Evolutionary conservation across 169 alveolate genomes (phyloP).

Genomic region (Cryptosporidium meleagridis): DNA sequence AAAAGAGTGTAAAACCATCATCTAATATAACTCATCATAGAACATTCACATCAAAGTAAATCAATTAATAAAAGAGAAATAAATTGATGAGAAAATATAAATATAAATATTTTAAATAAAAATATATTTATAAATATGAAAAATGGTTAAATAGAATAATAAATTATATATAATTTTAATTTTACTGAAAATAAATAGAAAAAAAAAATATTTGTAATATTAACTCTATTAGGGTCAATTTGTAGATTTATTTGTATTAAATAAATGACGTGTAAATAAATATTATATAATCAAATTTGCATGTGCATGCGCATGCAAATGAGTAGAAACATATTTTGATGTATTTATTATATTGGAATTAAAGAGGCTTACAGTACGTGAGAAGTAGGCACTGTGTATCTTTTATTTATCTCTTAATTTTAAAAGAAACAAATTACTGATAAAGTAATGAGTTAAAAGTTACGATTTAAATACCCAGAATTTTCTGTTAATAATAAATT

Average conservation of each 20-base stretch:
- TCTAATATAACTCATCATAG: slow-evolving; percentile 29
- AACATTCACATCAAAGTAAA: slow-evolving; percentile 27
- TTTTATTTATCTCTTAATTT: too few species aligned
- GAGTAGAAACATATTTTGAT: too few species aligned
- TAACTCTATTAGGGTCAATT: neutral
- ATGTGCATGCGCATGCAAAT: neutral
- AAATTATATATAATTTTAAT: too few species aligned
- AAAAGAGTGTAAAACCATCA: slow-evolving; percentile 32
- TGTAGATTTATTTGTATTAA: neutral
- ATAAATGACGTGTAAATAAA: neutral
- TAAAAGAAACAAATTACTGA: neutral
- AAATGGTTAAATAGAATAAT: too few species aligned
- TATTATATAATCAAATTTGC: neutral
- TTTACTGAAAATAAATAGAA: too few species aligned
- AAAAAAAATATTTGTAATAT: neutral
- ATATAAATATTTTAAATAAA: neutral
- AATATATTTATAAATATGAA: too few species aligned
- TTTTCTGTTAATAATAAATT: neutral
- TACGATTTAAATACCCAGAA: neutral
- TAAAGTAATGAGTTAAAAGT: too few species aligned
- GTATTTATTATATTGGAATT: neutral
- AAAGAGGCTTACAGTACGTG: neutral
- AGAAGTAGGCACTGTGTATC: neutral
- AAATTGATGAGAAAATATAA: neutral
- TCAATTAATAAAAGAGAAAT: neutral